Base-by-base conservation (phyloP, 768 basidiomycete species). In the Boletus patriciae region DNA sequence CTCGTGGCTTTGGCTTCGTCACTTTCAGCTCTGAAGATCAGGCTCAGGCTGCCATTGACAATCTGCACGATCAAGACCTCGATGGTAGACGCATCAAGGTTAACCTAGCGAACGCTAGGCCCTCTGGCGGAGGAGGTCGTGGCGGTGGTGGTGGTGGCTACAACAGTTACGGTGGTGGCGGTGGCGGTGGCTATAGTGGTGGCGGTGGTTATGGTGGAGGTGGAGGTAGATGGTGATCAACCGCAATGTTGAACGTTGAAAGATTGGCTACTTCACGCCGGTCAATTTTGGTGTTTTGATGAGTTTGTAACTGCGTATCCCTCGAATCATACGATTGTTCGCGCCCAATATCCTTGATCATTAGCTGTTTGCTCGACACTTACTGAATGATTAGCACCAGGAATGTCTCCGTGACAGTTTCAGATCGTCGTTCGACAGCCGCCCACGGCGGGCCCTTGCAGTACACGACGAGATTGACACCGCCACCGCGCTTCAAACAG, bases 1-100 rank as follows among this genome's bases (percentile, higher is more conserved):
- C 80, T 54, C 76, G 83, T 63, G 82, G 82, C 60, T 83, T 83
- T 69, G 82, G 81, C 55, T 83, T 83, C 62, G 82, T 83, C 60
- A 80, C 76, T 41, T 77, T 68, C 43, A n/a, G 19, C 45, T 45
- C 46, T 53, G 3, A 31, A 4, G 45, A 46, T 0, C 73, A 81
- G 62, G 82, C 82, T 53, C 56, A 82, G 2, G 68, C 70, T 54
- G 80, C 82, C 37, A 81, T 83, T 65, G 12, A 25, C 7, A 66
- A 45, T 43, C 64, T 82, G 68, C 69, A 83, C 66, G 83, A 83
- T 8, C 76, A 78, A 60, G 81, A 82, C 0, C 71, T 83, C 13
- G 83, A 84, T 64, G 81, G 82, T 52, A 79, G 83, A 52, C 72
- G 78, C 41, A 63, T 84, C 72, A 79, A 76, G 61, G 82, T 83